Base-by-base conservation (phyloP, 177 flowering plant genomes). In the Tripterygium wilfordii region DNA sequence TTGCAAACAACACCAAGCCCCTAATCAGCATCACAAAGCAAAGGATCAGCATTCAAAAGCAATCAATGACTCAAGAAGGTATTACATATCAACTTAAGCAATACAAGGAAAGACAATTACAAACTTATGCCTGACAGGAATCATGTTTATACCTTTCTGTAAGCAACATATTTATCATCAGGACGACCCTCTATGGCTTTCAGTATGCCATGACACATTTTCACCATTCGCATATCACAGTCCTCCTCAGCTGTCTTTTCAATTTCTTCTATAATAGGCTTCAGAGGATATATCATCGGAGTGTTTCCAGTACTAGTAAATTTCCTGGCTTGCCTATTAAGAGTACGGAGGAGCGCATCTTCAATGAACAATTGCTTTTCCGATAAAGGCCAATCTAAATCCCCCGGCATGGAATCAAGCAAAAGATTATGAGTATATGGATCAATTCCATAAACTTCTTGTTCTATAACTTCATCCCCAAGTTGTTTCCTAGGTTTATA, bases 1-100 rank as follows among this genome's bases (percentile, higher is more conserved):
- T 94, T 81, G 72, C 99, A 94, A 45, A 94, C 92, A 58, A 94
- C 99, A 54, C 99, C 99, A 62, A 94, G 95, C 48, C 99, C 99
- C 99, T 92, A 55, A 50, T 26, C 22, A 58, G 21, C 46, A 44
- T 48, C 27, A 28, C 9, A n/a, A 42, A 14, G 12, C 5, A 27
- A 32, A 45, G 8, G 33, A 26, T 47, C 24, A 51, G 28, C 10
- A 22, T 18, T 13, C 3, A 17, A 17, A 12, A 24, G 10, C 18
- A n/a, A n/a, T n/a, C n/a, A n/a, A n/a, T n/a, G n/a, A n/a, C n/a
- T n/a, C n/a, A n/a, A n/a, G n/a, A n/a, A n/a, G n/a, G n/a, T n/a
- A n/a, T n/a, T n/a, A n/a, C n/a, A n/a, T n/a, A n/a, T n/a, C n/a
- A n/a, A n/a, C n/a, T n/a, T n/a, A n/a, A n/a, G n/a, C n/a, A n/a